Base-by-base conservation (phyloP, 257 asterid species). In the Nemophila menziesii region DNA sequence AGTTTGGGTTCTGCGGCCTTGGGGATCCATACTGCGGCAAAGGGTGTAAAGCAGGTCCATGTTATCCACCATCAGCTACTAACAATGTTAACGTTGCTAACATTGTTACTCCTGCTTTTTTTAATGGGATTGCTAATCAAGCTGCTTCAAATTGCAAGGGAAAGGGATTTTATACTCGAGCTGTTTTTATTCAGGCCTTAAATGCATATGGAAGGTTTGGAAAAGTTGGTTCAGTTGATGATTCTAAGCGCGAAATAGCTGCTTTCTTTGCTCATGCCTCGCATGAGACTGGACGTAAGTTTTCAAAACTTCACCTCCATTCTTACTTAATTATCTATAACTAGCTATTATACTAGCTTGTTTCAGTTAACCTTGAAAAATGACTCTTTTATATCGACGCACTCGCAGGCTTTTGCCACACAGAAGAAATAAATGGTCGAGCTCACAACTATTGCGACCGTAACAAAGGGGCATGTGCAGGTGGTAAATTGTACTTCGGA, bases 211-310 rank as follows among this genome's bases (percentile, higher is more conserved):
- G 67, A 4, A 44, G 23, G 3, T 74, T 74, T 20, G 83, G 76
- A 16, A 64, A 64, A 2, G 40, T 39, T 0, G 83, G 84, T 20
- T 55, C 77, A 2, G 24, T 4, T 15, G 63, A 53, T 24, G 77
- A 63, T 38, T 20, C 69, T n/a, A 64, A 44, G 46, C 54, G 78
- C 0, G 82, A 74, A 42, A 74, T 74, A 33, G 79, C 79, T 3
- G 79, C 83, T 64, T n/a, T 70, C 38, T 74, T 74, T 19, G 83
- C 83, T 1, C 83, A 74, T 26, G 71, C 61, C 21, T 57, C 76
- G 3, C 78, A 64, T 49, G 70, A 66, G 39, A 70, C 82, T 47
- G 73, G 73, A 33, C 57, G 78, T 70, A 57, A 52, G 74, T 34
- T n/a, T n/a, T n/a, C n/a, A n/a, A n/a, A n/a, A n/a, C n/a, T n/a